These are phyloP conservation scores for Paraphaeosphaeria minitans DNA, from an alignment of 2,329 filamentous ascomycete species.

Conservation along the genomic window DNA sequence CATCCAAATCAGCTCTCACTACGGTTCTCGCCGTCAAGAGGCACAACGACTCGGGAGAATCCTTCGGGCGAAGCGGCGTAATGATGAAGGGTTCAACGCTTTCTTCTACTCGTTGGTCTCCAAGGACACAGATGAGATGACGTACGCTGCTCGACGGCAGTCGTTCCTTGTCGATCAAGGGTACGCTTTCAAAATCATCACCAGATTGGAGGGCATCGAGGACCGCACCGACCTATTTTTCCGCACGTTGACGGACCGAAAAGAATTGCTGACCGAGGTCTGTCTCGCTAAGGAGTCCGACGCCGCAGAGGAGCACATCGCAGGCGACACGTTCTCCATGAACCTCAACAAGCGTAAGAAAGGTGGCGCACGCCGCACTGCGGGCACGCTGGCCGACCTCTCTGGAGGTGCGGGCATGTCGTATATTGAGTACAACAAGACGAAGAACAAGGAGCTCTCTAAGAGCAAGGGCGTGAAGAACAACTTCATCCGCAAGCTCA, in stretches of 20 bases:
- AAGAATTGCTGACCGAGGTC: slow-evolving; percentile 86
- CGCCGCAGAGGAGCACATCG: slow-evolving; percentile 72
- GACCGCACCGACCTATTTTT: slow-evolving; percentile 81
- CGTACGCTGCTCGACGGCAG: slow-evolving; percentile 93
- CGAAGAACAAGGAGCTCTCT: slow-evolving; percentile 52
- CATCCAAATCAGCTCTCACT: slow-evolving; percentile 97
- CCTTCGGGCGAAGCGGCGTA: slow-evolving; percentile 89
- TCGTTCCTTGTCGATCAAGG: slow-evolving; percentile 97
- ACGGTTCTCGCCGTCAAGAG: slow-evolving; percentile 94
- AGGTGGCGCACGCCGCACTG: slow-evolving; percentile 74
- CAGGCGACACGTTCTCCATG: slow-evolving; percentile 69
- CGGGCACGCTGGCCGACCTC: slow-evolving; percentile 82
- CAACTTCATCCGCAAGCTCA: slow-evolving; percentile 53
- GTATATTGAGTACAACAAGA: slow-evolving; percentile 61
- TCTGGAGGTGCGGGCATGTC: slow-evolving; percentile 96
- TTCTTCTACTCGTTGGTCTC: slow-evolving; percentile 98
- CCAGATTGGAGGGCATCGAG: slow-evolving; percentile 89
- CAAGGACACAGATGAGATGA: slow-evolving; percentile 98
- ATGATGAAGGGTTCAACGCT: slow-evolving; percentile 97
- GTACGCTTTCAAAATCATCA: slow-evolving; percentile 99
- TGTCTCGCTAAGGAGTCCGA: slow-evolving; percentile 80
- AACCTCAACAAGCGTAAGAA: slow-evolving; percentile 53
- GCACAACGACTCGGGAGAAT: slow-evolving; percentile 93
- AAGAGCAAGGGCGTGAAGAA: slow-evolving; percentile 49
- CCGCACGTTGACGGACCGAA: slow-evolving; percentile 75